phyloP scores from a whole-genome alignment of 73 alveolate genomes.

The Tetrahymena borealis region DNA sequence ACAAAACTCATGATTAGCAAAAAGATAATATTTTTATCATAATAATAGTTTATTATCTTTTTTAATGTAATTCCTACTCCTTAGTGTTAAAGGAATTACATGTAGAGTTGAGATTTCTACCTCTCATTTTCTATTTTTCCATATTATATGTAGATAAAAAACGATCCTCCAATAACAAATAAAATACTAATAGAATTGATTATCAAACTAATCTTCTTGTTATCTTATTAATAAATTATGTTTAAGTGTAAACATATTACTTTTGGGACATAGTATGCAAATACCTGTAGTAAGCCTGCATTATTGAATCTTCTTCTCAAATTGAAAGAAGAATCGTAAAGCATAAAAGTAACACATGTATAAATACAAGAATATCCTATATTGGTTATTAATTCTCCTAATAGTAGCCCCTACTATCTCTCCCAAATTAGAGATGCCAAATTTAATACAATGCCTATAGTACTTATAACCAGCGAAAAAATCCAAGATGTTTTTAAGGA shows the following conservation, averaged over 20 bases:
- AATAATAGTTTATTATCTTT: background rate
- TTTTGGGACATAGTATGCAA: background rate
- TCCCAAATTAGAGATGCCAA: background rate
- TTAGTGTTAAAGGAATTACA: background rate
- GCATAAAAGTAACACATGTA: background rate
- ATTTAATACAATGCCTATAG: background rate
- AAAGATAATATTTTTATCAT: background rate
- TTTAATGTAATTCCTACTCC: background rate
- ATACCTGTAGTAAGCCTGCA: background rate
- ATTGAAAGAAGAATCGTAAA: background rate
- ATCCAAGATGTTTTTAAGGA: background rate
- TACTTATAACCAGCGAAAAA: background rate
- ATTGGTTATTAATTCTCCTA: background rate
- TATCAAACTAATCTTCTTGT: background rate
- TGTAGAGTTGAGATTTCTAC: background rate
- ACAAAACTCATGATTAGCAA: background rate
- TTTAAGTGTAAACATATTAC: background rate
- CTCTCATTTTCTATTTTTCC: background rate
- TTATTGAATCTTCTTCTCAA: background rate
- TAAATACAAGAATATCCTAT: background rate
- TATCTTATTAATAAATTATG: background rate
- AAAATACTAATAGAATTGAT: background rate
- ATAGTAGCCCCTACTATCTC: background rate
- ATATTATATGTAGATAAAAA: background rate
- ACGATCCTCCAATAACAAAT: background rate